Percentiles rank a stretch among this genome's conserved stretches.
phyloP scores from a whole-genome alignment of 257 asterid genomes.

The Solanum appendiculatum region DNA sequence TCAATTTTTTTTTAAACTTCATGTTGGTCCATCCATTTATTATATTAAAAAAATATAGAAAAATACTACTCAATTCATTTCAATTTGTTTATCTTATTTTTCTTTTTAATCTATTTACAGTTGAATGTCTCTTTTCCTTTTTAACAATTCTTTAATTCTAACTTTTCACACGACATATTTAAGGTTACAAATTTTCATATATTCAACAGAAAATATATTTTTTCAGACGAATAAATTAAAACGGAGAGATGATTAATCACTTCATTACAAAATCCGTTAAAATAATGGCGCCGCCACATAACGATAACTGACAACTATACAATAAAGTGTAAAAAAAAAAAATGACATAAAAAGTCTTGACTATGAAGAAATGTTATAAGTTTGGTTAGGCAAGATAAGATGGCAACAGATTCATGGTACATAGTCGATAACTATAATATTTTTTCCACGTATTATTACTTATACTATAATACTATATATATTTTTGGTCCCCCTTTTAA shows the following conservation, averaged over 20 bases:
- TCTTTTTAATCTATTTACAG: too few species aligned
- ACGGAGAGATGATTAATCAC: neutral
- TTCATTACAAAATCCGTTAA: neutral
- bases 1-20: too few species aligned
- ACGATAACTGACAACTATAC: slow-evolving; percentile 10
- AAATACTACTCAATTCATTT: too few species aligned
- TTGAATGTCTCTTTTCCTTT: too few species aligned
- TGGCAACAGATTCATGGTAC: slow-evolving; percentile 52
- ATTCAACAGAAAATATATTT: too few species aligned
- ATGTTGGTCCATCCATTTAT: too few species aligned
- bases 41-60: too few species aligned
- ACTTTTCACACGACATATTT: too few species aligned
- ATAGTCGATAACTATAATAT: slow-evolving; percentile 13
- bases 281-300: slow-evolving; percentile 32
- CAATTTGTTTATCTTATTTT: too few species aligned
- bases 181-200: too few species aligned
- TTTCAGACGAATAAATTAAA: neutral
- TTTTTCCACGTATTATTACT: slow-evolving; percentile 20
- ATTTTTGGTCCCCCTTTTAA: slow-evolving; percentile 13
- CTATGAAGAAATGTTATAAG: neutral
- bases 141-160: too few species aligned
- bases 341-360: neutral
- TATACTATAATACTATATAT: neutral
- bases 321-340: neutral
- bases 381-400: slow-evolving; percentile 36